Evolutionary conservation across 2,329 filamentous ascomycete genomes (phyloP).

Genomic region (Gnomoniopsis sp.): DNA sequence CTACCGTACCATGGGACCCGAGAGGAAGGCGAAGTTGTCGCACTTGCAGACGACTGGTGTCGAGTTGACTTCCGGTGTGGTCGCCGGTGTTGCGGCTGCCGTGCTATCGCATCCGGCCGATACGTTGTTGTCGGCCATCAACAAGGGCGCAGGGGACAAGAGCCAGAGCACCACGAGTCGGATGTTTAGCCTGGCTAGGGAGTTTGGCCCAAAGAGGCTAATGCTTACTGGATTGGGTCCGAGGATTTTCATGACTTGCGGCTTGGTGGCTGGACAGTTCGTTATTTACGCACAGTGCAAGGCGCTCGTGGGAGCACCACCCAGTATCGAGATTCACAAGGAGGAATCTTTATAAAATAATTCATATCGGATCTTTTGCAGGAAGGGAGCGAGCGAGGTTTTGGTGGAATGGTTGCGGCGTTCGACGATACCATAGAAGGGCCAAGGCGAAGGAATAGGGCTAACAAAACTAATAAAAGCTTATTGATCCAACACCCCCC

Average conservation of each 20-base stretch:
- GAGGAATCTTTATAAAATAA: slow-evolving; percentile 28
- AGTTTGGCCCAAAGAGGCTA: slow-evolving; percentile 48
- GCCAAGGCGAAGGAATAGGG: background rate
- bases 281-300: slow-evolving; percentile 56
- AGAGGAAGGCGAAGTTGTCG: slow-evolving; percentile 64
- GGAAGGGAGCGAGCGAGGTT: too few species aligned
- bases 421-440: background rate
- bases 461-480: background rate
- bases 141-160: slow-evolving; percentile 50
- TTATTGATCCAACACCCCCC: too few species aligned
- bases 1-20: slow-evolving; percentile 64
- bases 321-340: slow-evolving; percentile 52
- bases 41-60: slow-evolving; percentile 73
- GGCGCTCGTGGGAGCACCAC: slow-evolving; percentile 47
- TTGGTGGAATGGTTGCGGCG: background rate
- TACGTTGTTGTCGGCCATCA: slow-evolving; percentile 52
- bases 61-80: slow-evolving; percentile 81
- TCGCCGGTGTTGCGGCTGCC: slow-evolving; percentile 85
- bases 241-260: slow-evolving; percentile 51
- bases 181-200: slow-evolving; percentile 49
- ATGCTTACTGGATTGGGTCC: slow-evolving; percentile 46
- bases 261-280: slow-evolving; percentile 50
- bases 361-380: background rate
- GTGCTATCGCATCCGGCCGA: slow-evolving; percentile 88
- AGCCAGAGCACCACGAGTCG: slow-evolving; percentile 45